phyloP scores from a whole-genome alignment of 148 eudicot genomes.

The Euryodendron excelsum region DNA sequence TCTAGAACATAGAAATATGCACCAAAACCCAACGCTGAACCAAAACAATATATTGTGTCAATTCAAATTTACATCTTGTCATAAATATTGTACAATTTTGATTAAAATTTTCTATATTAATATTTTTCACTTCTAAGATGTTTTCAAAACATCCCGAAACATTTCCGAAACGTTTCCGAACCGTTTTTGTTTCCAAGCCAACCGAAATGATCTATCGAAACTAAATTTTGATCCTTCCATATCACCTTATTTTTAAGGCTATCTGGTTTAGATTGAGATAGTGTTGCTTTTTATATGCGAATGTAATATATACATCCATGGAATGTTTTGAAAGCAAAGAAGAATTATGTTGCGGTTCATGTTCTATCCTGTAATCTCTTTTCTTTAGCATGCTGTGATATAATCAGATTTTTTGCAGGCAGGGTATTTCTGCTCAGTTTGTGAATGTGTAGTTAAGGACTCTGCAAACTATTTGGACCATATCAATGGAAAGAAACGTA shows the following conservation, averaged over 20 bases:
- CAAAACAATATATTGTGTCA: too few species aligned
- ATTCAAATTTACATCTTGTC: too few species aligned
- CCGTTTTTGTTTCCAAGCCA: too few species aligned
- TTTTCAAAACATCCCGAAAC: too few species aligned
- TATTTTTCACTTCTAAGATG: too few species aligned
- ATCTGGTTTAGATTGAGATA: not conserved
- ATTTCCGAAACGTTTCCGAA: too few species aligned
- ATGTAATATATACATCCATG: not conserved
- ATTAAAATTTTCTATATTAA: too few species aligned
- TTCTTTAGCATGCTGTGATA: conserved; percentile 3
- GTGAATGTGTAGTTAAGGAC: conserved; percentile 98
- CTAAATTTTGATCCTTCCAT: too few species aligned
- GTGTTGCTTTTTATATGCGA: not conserved
- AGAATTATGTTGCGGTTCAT: not conserved
- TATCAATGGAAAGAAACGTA: conserved; percentile 99
- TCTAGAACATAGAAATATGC: too few species aligned
- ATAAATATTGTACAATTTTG: too few species aligned
- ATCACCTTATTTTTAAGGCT: not conserved
- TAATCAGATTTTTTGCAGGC: conserved; percentile 59
- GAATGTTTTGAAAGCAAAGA: conserved; percentile 2
- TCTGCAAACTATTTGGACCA: conserved; percentile 98
- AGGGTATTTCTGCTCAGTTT: conserved; percentile 95
- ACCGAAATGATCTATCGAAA: too few species aligned
- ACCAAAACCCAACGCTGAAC: too few species aligned
- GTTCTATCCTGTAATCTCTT: conserved; percentile 2